Base-by-base conservation (phyloP, 1,284 basidiomycete species). In the Ceratobasidium sp. region DNA sequence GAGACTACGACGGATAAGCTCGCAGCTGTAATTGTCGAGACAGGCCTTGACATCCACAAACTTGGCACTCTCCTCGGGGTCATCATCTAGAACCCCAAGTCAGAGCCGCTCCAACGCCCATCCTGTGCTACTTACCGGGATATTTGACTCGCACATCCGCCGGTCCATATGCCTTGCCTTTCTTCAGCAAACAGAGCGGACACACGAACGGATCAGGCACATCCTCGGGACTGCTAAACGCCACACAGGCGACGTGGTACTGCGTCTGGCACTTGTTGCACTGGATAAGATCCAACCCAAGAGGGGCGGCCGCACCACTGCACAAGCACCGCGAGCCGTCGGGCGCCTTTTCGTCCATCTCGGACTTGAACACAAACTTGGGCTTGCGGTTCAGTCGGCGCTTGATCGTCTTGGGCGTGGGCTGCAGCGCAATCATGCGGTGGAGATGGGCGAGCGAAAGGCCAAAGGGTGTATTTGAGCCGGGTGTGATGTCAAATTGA, bases 281-380 rank as follows among this genome's bases (percentile, higher is more conserved):
- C 71, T 84, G 81, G n/a, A 92, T 84, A 35, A 82, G 82, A 1
- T 85, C 85, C 73, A 86, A 87, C 70, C 57, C 47, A 13, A 67
- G 38, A 47, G 38, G 50, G 17, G 62, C 50, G 20, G 65, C 54
- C 43, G 85, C 83, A 22, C 90, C 90, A 68, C 90, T 81, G 77
- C 91, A 93, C 71, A 92, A 89, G 77, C 91, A 93, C 29, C 90
- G 84, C 29, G 90, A 91, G 29, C 86, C 85, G 75, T 93, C 91
- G 3, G 77, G 73, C 85, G 89, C 91, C 74, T 91, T 88, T 40
- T 82, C 79, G 75, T 92, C 90, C 34, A 86, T 76, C 74, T 93
- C 91, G 74, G 90, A 89, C 13, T 88, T 88, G 75, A 93, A 92
- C 1, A 82, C 83, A 73, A 93, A 89, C 71, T 86, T 87, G 8